These are phyloP conservation scores for Quaeritorhiza haematococci DNA, from an alignment of 371 early-diverging fungal species.

Conservation along the genomic window DNA sequence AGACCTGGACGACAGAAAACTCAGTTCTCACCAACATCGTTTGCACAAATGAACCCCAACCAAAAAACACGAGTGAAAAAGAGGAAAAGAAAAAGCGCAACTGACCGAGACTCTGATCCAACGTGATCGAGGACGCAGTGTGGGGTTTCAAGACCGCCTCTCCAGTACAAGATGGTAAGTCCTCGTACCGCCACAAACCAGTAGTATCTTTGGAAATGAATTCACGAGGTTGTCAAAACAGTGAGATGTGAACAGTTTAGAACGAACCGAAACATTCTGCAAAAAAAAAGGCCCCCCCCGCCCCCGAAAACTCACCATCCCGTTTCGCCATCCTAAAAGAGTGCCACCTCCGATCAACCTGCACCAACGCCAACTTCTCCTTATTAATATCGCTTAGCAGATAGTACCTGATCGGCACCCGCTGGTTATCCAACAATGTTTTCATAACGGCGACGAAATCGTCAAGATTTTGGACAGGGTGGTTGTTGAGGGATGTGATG, in stretches of 20 bases:
- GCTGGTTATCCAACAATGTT: not conserved
- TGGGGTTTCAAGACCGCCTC: slow-evolving; percentile 24
- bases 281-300: not conserved
- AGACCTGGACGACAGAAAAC: too few species aligned
- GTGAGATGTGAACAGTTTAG: too few species aligned
- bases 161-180: slow-evolving; percentile 27
- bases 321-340: slow-evolving; percentile 22
- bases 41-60: too few species aligned
- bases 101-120: slow-evolving; percentile 24
- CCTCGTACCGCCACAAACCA: slow-evolving; percentile 32
- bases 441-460: slow-evolving; percentile 17
- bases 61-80: too few species aligned
- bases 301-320: slow-evolving; percentile 16
- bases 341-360: slow-evolving; percentile 32
- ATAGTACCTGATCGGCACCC: slow-evolving; percentile 22
- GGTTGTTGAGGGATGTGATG: slow-evolving; percentile 28
- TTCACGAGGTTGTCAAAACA: too few species aligned
- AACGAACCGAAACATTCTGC: not conserved
- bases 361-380: slow-evolving; percentile 20
- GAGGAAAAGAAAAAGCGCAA: not conserved
- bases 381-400: slow-evolving; percentile 33
- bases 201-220: slow-evolving; percentile 17
- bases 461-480: slow-evolving; percentile 24
- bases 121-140: slow-evolving; percentile 26
- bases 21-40: too few species aligned